Conservation (phyloP, 176 grass and related monocot genomes). For the Hordeum vulgare region MorexV3_pseudomolecules_assembly NC_058522.1:553367797-553368296, state of each 20-base stretch:
- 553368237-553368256: neutral
- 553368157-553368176: conserved; percentile 2
- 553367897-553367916: conserved; percentile 98
- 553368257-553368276: neutral
- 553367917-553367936: conserved; percentile 96
- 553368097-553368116: conserved; percentile 20
- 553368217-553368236: neutral
- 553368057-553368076: neutral
- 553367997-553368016: conserved; percentile 95
- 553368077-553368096: neutral
- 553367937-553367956: conserved; percentile 96
- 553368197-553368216: neutral
- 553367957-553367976: conserved; percentile 77
- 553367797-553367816: conserved; percentile 5
- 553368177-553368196: neutral
- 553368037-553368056: conserved; percentile 1
- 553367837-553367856: neutral
- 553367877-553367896: conserved; percentile 8
- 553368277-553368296: neutral
- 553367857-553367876: neutral
- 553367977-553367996: conserved; percentile 90
- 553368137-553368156: neutral
- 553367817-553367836: neutral
- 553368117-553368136: conserved; percentile 1
- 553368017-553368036: conserved; percentile 89